Evolutionary conservation across 306 rosid species (phyloP), one percentile per base, ranked within the genome.

Genomic region (Corylus americana): DNA sequence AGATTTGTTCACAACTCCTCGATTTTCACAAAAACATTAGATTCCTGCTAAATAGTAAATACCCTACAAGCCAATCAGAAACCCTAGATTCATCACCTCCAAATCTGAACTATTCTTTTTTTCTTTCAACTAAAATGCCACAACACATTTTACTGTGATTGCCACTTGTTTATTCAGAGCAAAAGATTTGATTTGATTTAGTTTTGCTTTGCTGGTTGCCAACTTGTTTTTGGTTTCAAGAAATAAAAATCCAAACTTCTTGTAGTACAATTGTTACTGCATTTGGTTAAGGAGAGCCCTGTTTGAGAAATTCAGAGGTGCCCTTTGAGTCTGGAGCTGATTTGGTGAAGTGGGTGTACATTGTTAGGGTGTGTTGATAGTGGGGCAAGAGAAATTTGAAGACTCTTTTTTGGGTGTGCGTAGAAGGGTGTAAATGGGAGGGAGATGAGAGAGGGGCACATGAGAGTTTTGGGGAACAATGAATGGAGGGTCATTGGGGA

Each of bases 401-500:
- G 71, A 58, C 75, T 73, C 55, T 64, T 25, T n/a, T 61, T 55
- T 59, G 74, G 31, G 37, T 25, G 17, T 59, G 35, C 31, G 66
- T 29, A 83, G 14, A 49, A n/a, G 74, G 16, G 87, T 2, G 49
- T 54, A 76, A 67, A 83, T 74, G 89, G 80, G 81, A 77, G 78
- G 82, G 90, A 82, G 82, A 86, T 92, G 92, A 90, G 88, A 90
- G 88, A 85, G 78, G 84, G 31, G 85, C 39, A 31, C 70, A 78
- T 77, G 85, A 77, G 74, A 77, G 81, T 81, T 82, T 72, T 79
- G 86, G 78, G 86, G 81, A 66, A 92, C 90, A 89, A 94, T 94
- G 98, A 89, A 81, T 84, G 90, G 89, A 77, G 96, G 93, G 84
- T 89, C 93, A 83, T 88, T 91, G 93, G 97, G 97, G 35, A 88